These are phyloP conservation scores for Xylariaceae sp. DNA, from an alignment of 2,329 filamentous ascomycete species.

Conservation along the genomic window DNA sequence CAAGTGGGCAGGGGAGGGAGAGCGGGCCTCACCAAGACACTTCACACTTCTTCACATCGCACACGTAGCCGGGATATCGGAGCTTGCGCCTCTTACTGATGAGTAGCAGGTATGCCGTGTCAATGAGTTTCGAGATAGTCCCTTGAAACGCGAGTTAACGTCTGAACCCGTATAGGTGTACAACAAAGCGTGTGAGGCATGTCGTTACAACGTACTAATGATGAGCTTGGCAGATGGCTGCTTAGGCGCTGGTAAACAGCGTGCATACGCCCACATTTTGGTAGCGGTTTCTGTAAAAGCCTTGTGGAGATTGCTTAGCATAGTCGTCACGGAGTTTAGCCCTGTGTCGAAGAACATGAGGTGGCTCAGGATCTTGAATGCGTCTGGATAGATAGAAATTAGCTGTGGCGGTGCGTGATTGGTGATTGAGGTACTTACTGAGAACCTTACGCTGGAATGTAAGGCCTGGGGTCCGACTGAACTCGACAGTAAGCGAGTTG, in stretches of 20 bases:
- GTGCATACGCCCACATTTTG: conserved; percentile 70
- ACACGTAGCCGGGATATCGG: conserved; percentile 59
- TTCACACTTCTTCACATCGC: conserved; percentile 65
- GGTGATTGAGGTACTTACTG: conserved; percentile 50
- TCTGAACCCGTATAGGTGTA: not conserved
- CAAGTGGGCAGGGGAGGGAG: not conserved
- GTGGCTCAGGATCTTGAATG: conserved; percentile 85
- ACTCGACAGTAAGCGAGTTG: conserved; percentile 81
- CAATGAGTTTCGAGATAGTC: conserved; percentile 69
- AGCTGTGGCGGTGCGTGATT: not conserved
- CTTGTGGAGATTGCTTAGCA: conserved; percentile 76
- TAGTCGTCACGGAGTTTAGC: conserved; percentile 73
- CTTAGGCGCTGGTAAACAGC: conserved; percentile 61
- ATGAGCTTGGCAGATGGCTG: conserved; percentile 67
- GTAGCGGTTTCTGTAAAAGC: conserved; percentile 78
- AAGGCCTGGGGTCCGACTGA: conserved; percentile 72
- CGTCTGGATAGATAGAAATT: conserved; percentile 46
- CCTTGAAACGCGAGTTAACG: conserved; percentile 45
- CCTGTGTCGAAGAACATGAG: conserved; percentile 81
- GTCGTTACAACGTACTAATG: conserved; percentile 58
- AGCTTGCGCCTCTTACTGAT: conserved; percentile 57
- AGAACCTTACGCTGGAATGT: conserved; percentile 82
- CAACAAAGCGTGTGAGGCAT: not conserved
- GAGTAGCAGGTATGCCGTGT: conserved; percentile 68
- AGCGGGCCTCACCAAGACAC: conserved; percentile 60